A percentile compares a stretch with the other conserved stretches of the same genome.
These are phyloP conservation scores for Botrytis fragariae DNA, from an alignment of 2,329 filamentous ascomycete species.

Conservation along the genomic window DNA sequence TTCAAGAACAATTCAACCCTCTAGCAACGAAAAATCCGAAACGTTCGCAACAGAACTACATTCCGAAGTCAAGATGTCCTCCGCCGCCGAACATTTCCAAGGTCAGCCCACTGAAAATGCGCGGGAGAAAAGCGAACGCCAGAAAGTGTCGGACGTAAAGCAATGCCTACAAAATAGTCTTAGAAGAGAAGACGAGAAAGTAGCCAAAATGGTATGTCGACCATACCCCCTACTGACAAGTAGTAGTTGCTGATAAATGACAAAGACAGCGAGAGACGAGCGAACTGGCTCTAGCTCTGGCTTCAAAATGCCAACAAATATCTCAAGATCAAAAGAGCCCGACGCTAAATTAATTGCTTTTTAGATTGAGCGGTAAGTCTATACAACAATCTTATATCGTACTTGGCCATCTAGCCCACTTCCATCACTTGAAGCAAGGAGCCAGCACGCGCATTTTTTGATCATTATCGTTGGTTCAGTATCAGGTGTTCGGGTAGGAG, in stretches of 20 bases:
- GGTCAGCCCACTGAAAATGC: not conserved
- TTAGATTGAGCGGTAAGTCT: not conserved
- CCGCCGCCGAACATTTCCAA: too few species aligned
- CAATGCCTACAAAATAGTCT: not conserved
- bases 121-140: not conserved
- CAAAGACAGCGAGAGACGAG: not conserved
- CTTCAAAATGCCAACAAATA: not conserved
- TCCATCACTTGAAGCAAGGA: not conserved
- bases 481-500: not conserved
- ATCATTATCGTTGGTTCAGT: not conserved
- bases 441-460: too few species aligned
- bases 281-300: not conserved
- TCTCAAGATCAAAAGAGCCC: not conserved
- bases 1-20: too few species aligned
- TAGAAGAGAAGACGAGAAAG: not conserved
- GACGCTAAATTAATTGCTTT: not conserved
- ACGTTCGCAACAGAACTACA: too few species aligned
- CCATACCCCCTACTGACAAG: not conserved
- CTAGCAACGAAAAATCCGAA: too few species aligned
- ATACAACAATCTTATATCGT: not conserved
- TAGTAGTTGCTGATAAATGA: not conserved
- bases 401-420: not conserved
- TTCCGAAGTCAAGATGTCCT: too few species aligned
- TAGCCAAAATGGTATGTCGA: not conserved
- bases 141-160: not conserved